A percentile compares a stretch with the other conserved stretches of the same genome.
Evolutionary conservation across 2,329 filamentous ascomycete genomes (phyloP).

Genomic region (Neonectria punicea): DNA sequence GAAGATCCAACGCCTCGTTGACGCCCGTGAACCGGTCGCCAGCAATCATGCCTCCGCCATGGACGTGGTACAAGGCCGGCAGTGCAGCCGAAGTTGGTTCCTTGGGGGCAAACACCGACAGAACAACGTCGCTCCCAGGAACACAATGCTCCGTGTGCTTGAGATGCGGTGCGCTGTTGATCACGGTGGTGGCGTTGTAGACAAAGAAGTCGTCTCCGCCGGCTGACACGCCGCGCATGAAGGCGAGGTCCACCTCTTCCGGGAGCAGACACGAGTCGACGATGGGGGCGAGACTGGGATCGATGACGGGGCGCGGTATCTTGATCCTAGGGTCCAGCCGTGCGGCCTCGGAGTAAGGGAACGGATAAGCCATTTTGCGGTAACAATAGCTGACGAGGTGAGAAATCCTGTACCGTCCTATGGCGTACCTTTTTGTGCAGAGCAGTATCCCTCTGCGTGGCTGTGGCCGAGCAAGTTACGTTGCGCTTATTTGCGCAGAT

Average conservation of each 20-base stretch:
- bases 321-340: conserved; percentile 34
- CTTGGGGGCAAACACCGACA: conserved; percentile 32
- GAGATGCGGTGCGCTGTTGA: conserved; percentile 21
- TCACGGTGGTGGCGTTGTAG: conserved; percentile 26
- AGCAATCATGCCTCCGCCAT: conserved; percentile 33
- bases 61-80: conserved; percentile 33
- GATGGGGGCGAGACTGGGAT: conserved; percentile 29
- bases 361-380: conserved; percentile 22
- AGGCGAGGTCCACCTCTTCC: conserved; percentile 29
- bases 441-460: background rate
- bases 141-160: conserved; percentile 25
- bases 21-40: conserved; percentile 31
- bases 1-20: conserved; percentile 21
- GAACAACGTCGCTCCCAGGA: conserved; percentile 17
- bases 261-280: conserved; percentile 32
- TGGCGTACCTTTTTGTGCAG: background rate
- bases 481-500: background rate
- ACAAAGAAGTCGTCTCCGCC: conserved; percentile 9
- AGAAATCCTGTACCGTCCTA: background rate
- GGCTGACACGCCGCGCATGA: conserved; percentile 24
- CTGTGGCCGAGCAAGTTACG: conserved; percentile 1
- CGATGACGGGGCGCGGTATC: conserved; percentile 28
- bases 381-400: background rate
- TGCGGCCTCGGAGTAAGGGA: conserved; percentile 33
- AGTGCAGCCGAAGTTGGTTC: conserved; percentile 8